phyloP scores from a whole-genome alignment of 2,329 filamentous ascomycete genomes.

The Alternaria atra region DNA sequence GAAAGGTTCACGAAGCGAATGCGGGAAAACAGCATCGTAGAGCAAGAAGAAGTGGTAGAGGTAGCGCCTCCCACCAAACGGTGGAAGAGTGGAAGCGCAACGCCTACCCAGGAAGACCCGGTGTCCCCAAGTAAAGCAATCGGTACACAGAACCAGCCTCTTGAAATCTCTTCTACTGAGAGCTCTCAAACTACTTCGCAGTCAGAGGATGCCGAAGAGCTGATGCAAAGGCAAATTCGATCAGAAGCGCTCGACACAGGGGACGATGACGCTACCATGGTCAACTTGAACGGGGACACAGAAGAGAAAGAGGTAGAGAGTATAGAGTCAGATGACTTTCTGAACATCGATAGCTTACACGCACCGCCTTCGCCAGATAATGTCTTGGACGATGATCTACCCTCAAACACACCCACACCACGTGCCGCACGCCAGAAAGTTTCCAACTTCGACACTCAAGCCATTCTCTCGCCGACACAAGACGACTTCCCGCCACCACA shows the following conservation, averaged over 20 bases:
- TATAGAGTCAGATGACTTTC: constrained; percentile 25
- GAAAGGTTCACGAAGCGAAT: constrained; percentile 33
- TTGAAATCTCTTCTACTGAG: constrained; percentile 34
- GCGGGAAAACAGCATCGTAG: constrained; percentile 16
- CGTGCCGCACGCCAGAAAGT: constrained; percentile 29
- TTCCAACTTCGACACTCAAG: constrained; percentile 45
- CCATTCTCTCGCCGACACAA: constrained; percentile 43
- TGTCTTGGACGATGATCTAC: constrained; percentile 22
- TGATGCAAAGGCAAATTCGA: constrained; percentile 6
- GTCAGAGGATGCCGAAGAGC: not conserved
- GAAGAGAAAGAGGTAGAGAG: constrained; percentile 17
- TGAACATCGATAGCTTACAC: constrained; percentile 1
- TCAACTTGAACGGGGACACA: constrained; percentile 5
- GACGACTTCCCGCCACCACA: constrained; percentile 20
- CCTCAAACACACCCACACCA: constrained; percentile 41
- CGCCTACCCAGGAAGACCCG: constrained; percentile 8
- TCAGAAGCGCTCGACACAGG: constrained; percentile 4
- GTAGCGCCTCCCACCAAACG: constrained; percentile 25
- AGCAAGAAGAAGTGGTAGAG: constrained; percentile 5
- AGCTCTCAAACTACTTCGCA: constrained; percentile 16
- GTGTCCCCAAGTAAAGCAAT: not conserved
- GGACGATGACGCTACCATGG: not conserved
- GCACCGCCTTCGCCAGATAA: not conserved
- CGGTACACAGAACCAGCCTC: constrained; percentile 25
- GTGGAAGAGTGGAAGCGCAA: constrained; percentile 21